Conservation (phyloP, 495 filamentous ascomycete genomes). For the Hypoxylon lenormandii region DNA sequence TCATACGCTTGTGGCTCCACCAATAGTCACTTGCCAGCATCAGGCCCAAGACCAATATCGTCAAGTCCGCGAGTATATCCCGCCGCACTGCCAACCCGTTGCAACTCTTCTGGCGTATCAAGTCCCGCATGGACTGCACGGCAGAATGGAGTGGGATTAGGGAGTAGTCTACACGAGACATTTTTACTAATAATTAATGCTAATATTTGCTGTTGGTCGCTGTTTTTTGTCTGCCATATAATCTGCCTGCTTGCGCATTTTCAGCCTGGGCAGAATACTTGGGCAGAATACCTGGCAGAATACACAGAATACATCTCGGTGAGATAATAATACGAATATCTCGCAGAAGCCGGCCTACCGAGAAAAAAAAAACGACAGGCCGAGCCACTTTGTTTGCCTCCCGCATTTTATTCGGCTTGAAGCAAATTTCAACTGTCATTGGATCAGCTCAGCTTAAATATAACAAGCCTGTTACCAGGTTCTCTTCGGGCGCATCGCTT, state of each 20-base stretch:
- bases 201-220: slow-evolving; percentile 18
- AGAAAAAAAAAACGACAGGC: not conserved
- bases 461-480: slow-evolving; percentile 26
- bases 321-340: slow-evolving; percentile 27
- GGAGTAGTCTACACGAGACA: slow-evolving; percentile 19
- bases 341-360: slow-evolving; percentile 6
- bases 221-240: slow-evolving; percentile 13
- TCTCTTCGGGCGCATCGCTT: not conserved
- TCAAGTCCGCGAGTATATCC: not conserved
- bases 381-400: slow-evolving; percentile 20
- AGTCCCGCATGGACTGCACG: slow-evolving; percentile 34
- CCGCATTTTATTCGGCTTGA: slow-evolving; percentile 7
- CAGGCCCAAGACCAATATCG: slow-evolving; percentile 9
- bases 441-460: slow-evolving; percentile 3
- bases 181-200: slow-evolving; percentile 40
- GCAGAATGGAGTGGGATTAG: slow-evolving; percentile 37
- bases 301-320: slow-evolving; percentile 34
- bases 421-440: slow-evolving; percentile 5
- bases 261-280: slow-evolving; percentile 30
- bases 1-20: slow-evolving; percentile 43
- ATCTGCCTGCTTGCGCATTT: slow-evolving; percentile 29
- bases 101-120: slow-evolving; percentile 44
- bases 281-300: no score
- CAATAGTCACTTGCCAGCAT: slow-evolving; percentile 35
- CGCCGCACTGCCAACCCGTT: slow-evolving; percentile 9